These are phyloP conservation scores for Monilinia polystroma DNA, from an alignment of 2,329 filamentous ascomycete genomes.

Conservation along the genomic window DNA sequence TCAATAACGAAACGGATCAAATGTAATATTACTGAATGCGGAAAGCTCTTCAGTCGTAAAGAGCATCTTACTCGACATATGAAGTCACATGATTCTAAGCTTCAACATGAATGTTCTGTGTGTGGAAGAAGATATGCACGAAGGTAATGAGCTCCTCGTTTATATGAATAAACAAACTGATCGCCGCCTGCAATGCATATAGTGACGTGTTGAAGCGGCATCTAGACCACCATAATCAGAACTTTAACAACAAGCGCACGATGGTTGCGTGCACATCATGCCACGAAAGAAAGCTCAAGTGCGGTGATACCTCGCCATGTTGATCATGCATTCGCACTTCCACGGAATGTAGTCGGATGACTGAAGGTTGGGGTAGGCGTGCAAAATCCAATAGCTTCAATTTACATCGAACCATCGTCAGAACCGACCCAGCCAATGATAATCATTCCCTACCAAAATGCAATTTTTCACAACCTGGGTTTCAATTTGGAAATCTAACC, in stretches of 20 bases:
- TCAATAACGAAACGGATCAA: conserved; percentile 3
- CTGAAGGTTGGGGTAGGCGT: background rate
- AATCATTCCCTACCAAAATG: background rate
- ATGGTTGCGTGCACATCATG: conserved; percentile 47
- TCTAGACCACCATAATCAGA: conserved; percentile 32
- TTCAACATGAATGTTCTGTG: conserved; percentile 28
- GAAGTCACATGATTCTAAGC: conserved; percentile 29
- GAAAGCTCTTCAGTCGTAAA: conserved; percentile 33
- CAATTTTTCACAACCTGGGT: conserved; percentile 8
- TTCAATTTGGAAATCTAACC: background rate
- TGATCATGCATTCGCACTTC: conserved; percentile 44
- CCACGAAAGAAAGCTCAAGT: conserved; percentile 48
- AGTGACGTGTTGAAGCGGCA: conserved; percentile 36
- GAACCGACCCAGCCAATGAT: background rate
- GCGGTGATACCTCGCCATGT: conserved; percentile 45
- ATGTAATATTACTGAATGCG: conserved; percentile 31
- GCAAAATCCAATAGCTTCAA: background rate
- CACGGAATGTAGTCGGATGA: conserved; percentile 40
- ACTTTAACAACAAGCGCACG: conserved; percentile 37
- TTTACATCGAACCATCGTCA: background rate
- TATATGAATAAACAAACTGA: background rate
- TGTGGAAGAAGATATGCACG: conserved; percentile 34
- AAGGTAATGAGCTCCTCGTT: conserved; percentile 17
- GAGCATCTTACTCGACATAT: conserved; percentile 36
- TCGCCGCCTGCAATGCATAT: background rate